Conservation (phyloP, 768 basidiomycete species). For the Mycena filopes region DNA sequence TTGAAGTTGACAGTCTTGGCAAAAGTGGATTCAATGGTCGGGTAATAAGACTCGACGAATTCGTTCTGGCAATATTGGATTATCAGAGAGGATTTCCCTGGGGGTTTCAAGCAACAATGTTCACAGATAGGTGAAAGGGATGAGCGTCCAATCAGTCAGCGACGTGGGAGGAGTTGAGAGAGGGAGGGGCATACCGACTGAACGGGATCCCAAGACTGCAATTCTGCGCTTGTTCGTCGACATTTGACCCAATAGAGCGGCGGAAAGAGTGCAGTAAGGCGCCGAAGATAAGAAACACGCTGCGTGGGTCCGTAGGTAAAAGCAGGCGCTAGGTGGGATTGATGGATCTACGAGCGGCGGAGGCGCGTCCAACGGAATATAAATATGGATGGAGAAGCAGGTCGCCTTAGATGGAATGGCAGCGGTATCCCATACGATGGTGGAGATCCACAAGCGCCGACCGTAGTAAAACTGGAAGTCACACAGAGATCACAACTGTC, state of each 20-base stretch:
- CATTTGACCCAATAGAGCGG: constrained; percentile 16
- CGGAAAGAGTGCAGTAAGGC: constrained; percentile 10
- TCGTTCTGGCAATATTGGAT: constrained; percentile 95
- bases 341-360: constrained; percentile 20
- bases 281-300: constrained; percentile 18
- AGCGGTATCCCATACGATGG: constrained; percentile 18
- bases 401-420: constrained; percentile 15
- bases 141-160: constrained; percentile 26
- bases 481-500: too few relatives aligned
- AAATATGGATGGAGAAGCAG: constrained; percentile 23
- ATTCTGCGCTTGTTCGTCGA: constrained; percentile 67
- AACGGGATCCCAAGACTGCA: constrained; percentile 87
- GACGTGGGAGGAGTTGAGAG: constrained; percentile 33
- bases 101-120: background rate
- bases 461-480: background rate
- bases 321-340: constrained; percentile 17
- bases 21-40: constrained; percentile 96
- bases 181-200: constrained; percentile 73
- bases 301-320: constrained; percentile 22
- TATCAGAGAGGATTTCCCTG: constrained; percentile 95
- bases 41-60: constrained; percentile 95
- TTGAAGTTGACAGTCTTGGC: constrained; percentile 90
- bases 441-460: background rate
- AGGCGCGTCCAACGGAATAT: constrained; percentile 16
- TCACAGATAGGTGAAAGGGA: background rate